A percentile compares a stretch with the other conserved stretches of the same genome.
Conservation (phyloP, 2,329 filamentous ascomycete genomes). For the Lasiodiplodia citricola region DNA sequence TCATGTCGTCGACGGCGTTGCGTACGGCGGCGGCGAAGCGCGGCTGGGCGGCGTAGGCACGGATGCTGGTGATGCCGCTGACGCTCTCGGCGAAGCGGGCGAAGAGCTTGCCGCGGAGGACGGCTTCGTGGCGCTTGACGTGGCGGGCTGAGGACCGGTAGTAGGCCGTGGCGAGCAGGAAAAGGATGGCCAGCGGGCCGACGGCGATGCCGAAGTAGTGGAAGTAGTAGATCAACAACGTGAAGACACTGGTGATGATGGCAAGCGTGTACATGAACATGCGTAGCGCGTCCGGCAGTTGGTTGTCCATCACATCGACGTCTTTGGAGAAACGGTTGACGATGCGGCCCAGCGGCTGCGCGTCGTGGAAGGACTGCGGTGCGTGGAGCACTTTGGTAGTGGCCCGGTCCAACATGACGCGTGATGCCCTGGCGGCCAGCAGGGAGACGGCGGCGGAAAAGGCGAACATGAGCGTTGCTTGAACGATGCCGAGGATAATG, state of each 20-base stretch:
- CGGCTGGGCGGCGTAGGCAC: conserved; percentile 84
- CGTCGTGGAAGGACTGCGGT: conserved; percentile 93
- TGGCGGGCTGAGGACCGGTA: conserved; percentile 91
- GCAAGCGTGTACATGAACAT: conserved; percentile 89
- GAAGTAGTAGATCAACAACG: conserved; percentile 90
- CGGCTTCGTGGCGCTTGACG: conserved; percentile 90
- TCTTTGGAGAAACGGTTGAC: conserved; percentile 96
- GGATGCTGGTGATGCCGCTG: conserved; percentile 80
- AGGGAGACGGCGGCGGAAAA: conserved; percentile 82
- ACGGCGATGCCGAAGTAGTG: conserved; percentile 81
- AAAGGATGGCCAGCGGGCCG: conserved; percentile 73
- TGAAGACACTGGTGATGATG: conserved; percentile 83
- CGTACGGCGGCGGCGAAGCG: conserved; percentile 75
- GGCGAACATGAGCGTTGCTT: conserved; percentile 76
- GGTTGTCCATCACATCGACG: conserved; percentile 96
- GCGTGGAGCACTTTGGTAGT: conserved; percentile 74
- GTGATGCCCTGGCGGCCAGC: conserved; percentile 80
- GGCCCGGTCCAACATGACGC: conserved; percentile 78
- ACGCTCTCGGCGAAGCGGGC: conserved; percentile 90
- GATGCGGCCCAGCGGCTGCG: conserved; percentile 91
- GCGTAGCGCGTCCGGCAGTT: conserved; percentile 82
- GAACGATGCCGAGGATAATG: conserved; percentile 71
- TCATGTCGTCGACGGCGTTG: conserved; percentile 84
- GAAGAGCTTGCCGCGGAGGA: conserved; percentile 86
- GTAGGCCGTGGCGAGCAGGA: conserved; percentile 82